phyloP scores from a whole-genome alignment of 2,329 filamentous ascomycete species.

The Nothophaeocryptopus gaeumannii region DNA sequence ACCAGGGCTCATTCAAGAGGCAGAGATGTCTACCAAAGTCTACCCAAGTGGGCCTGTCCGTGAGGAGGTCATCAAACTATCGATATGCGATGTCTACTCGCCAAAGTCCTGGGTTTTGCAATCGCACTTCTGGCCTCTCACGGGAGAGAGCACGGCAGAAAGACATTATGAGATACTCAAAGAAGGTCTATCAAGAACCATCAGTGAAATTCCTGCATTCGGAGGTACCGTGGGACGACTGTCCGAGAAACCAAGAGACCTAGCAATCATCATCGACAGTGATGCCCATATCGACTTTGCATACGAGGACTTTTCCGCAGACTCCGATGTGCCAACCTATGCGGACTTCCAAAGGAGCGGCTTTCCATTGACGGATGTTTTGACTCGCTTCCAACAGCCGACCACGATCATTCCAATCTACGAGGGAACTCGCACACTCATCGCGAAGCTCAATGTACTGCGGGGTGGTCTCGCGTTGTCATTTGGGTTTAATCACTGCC shows the following conservation, averaged over 20 bases:
- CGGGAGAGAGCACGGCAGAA: background rate
- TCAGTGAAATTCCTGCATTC: constrained; percentile 18
- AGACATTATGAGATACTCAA: constrained; percentile 11
- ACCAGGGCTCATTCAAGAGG: too few species aligned
- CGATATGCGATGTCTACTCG: constrained; percentile 18
- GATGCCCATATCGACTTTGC: constrained; percentile 17
- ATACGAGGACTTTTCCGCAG: constrained; percentile 6
- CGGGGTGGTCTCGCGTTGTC: constrained; percentile 16
- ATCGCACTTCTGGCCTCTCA: constrained; percentile 18
- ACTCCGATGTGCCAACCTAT: constrained; percentile 11
- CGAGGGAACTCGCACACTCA: constrained; percentile 16
- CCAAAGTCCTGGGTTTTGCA: constrained; percentile 22
- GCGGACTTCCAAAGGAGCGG: constrained; percentile 7
- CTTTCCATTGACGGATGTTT: constrained; percentile 16
- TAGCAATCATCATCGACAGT: constrained; percentile 9
- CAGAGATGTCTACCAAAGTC: constrained; percentile 1
- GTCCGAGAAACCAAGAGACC: constrained; percentile 16
- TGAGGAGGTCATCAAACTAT: constrained; percentile 16
- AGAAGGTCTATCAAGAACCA: constrained; percentile 15
- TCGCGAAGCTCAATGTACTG: constrained; percentile 16
- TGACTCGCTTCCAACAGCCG: constrained; percentile 9
- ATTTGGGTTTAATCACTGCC: constrained; percentile 20
- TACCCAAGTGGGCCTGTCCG: constrained; percentile 6
- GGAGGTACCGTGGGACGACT: constrained; percentile 12
- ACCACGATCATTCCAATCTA: constrained; percentile 8